Conservation (phyloP, 108 stramenopile genomes). For the Epithemia pelagica region DNA sequence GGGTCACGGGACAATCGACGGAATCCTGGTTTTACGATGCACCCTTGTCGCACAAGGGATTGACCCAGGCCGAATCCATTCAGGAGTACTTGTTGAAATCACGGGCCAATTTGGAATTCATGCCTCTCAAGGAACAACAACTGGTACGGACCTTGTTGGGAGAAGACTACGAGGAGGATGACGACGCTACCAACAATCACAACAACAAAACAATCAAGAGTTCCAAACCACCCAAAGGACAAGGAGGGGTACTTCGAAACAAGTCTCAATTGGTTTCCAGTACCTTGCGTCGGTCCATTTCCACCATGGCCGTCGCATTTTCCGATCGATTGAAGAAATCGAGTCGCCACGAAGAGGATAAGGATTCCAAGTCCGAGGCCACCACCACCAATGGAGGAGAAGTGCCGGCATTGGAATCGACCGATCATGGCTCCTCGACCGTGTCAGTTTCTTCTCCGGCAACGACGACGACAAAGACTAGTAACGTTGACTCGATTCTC, state of each 20-base stretch:
- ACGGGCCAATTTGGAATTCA: constrained; percentile 29
- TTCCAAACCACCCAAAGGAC: background rate
- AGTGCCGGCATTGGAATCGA: no score
- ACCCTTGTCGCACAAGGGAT: constrained; percentile 62
- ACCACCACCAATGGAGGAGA: constrained; percentile 35
- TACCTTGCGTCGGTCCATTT: constrained; percentile 77
- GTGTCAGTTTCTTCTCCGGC: no score
- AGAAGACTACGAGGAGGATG: constrained; percentile 16
- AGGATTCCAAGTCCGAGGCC: background rate
- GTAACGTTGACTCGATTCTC: constrained; percentile 22
- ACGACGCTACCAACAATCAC: constrained; percentile 5
- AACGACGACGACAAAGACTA: background rate
- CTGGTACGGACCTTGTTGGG: constrained; percentile 36
- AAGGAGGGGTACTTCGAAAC: background rate
- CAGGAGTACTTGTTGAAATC: constrained; percentile 35
- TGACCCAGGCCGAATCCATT: constrained; percentile 49
- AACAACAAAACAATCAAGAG: background rate
- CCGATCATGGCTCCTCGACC: no score
- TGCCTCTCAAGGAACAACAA: constrained; percentile 39
- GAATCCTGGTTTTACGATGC: constrained; percentile 83
- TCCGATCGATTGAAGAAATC: constrained; percentile 45
- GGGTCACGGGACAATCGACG: constrained; percentile 49
- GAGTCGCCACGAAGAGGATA: background rate
- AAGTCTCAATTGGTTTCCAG: constrained; percentile 55
- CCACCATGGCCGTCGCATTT: constrained; percentile 72